These are phyloP conservation scores for Podaxis pistillaris DNA, from an alignment of 768 basidiomycete genomes.

Conservation along the genomic window DNA sequence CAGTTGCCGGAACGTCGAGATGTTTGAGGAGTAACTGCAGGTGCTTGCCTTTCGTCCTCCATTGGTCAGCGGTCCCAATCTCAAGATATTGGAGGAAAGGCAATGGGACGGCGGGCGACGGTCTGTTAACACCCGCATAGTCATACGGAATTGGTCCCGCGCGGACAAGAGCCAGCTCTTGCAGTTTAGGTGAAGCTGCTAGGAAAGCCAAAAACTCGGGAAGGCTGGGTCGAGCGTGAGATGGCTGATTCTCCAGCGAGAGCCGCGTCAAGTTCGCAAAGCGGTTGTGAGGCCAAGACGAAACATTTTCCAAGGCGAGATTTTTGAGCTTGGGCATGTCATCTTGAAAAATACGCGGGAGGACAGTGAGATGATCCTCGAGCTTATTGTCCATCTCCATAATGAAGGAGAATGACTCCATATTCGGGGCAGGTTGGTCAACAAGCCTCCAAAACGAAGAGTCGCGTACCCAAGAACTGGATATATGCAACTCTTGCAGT, in stretches of 20 bases:
- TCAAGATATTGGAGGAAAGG: not conserved
- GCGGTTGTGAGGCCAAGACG: not conserved
- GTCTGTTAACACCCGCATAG: not conserved
- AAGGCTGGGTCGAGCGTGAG: not conserved
- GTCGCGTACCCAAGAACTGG: not conserved
- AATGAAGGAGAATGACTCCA: not conserved
- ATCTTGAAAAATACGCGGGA: not conserved
- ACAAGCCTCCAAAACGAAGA: not conserved
- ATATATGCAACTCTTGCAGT: not conserved
- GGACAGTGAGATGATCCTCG: not conserved
- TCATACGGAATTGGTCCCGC: not conserved
- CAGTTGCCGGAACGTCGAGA: not conserved
- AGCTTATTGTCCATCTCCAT: not conserved
- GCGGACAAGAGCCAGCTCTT: not conserved
- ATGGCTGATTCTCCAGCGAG: not conserved
- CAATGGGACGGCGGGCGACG: not conserved
- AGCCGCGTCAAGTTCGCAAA: not conserved
- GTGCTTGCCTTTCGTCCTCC: not conserved
- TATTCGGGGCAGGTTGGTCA: not conserved
- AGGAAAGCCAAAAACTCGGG: not conserved
- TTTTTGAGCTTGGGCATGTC: not conserved
- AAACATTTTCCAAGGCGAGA: not conserved
- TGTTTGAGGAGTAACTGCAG: not conserved
- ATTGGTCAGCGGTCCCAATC: not conserved
- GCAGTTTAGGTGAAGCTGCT: not conserved